These are phyloP conservation scores for Mycena crocata DNA, from an alignment of 768 basidiomycete species.

Conservation along the genomic window DNA sequence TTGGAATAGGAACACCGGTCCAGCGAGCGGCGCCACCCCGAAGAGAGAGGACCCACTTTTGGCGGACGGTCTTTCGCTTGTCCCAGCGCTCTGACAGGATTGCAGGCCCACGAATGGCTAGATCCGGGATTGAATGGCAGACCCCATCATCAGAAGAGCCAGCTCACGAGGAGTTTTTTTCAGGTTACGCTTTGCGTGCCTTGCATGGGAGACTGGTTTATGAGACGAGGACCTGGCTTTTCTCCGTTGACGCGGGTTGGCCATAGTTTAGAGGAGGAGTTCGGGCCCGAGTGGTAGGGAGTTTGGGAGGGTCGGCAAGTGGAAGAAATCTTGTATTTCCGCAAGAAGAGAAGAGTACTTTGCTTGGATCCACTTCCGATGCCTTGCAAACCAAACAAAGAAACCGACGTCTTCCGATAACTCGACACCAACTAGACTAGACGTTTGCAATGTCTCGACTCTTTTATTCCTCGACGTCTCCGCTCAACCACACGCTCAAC, in stretches of 20 bases:
- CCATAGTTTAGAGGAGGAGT: constrained; percentile 63
- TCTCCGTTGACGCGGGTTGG: constrained; percentile 92
- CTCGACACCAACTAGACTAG: background rate
- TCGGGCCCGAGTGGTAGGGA: background rate
- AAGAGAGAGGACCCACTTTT: constrained; percentile 75
- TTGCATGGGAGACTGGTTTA: constrained; percentile 78
- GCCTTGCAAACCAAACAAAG: background rate
- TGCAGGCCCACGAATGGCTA: constrained; percentile 86
- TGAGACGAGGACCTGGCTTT: constrained; percentile 86
- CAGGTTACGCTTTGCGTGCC: constrained; percentile 77
- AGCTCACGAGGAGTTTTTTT: constrained; percentile 82
- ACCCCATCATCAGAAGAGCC: constrained; percentile 12
- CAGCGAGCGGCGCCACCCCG: constrained; percentile 18
- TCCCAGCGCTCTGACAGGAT: constrained; percentile 90
- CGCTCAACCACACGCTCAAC: constrained; percentile 25
- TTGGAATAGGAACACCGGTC: constrained; percentile 31
- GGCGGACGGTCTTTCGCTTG: constrained; percentile 84
- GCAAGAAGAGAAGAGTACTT: too few relatives aligned
- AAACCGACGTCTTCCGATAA: background rate
- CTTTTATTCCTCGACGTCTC: constrained; percentile 40
- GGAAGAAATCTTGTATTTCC: too few relatives aligned
- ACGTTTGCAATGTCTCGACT: constrained; percentile 48
- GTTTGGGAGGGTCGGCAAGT: too few relatives aligned
- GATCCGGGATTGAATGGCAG: constrained; percentile 31
- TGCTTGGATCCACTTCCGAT: too few relatives aligned